Evolutionary conservation across 1,284 basidiomycete species (phyloP).

Genomic region (Heterobasidion irregulare): DNA sequence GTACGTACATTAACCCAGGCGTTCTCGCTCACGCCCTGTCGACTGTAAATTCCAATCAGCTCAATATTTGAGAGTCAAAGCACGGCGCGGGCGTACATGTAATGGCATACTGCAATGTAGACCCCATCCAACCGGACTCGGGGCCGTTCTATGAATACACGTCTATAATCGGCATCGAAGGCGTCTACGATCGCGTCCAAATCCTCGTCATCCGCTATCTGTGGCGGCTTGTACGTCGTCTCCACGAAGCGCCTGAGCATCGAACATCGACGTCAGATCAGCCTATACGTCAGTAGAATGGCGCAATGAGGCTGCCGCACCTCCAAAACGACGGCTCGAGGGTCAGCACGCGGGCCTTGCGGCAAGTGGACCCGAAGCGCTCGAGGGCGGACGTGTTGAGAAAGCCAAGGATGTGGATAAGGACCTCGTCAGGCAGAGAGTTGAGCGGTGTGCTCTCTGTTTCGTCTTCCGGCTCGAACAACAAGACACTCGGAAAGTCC

Average conservation of each 20-base stretch:
- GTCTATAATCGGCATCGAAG: slow-evolving; percentile 60
- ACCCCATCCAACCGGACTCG: slow-evolving; percentile 79
- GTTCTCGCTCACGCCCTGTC: slow-evolving; percentile 71
- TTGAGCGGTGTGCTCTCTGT: slow-evolving; percentile 45
- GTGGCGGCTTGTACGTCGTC: slow-evolving; percentile 64
- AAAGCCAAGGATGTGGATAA: slow-evolving; percentile 56
- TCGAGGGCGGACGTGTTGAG: slow-evolving; percentile 66
- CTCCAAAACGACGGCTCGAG: slow-evolving; percentile 70
- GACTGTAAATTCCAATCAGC: slow-evolving; percentile 31
- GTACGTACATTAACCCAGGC: slow-evolving; percentile 71
- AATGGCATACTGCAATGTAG: slow-evolving; percentile 87
- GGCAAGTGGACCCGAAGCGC: slow-evolving; percentile 63
- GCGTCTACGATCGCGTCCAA: slow-evolving; percentile 37
- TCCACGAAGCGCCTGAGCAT: slow-evolving; percentile 40
- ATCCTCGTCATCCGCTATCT: slow-evolving; percentile 42
- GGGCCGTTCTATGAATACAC: slow-evolving; percentile 75
- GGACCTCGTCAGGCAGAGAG: slow-evolving; percentile 65
- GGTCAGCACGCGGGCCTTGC: slow-evolving; percentile 65
- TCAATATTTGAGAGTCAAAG: slow-evolving; percentile 1
- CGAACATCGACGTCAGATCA: slow-evolving; percentile 4
- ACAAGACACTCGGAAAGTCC: slow-evolving; percentile 38
- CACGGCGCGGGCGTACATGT: slow-evolving; percentile 42
- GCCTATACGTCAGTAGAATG: slow-evolving; percentile 2
- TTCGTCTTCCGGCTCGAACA: slow-evolving; percentile 67
- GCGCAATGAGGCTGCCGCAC: slow-evolving; percentile 30